A percentile compares a stretch with the other conserved stretches of the same genome.
phyloP scores from a whole-genome alignment of 257 asterid genomes.

The Fraxinus cuspidata region DNA sequence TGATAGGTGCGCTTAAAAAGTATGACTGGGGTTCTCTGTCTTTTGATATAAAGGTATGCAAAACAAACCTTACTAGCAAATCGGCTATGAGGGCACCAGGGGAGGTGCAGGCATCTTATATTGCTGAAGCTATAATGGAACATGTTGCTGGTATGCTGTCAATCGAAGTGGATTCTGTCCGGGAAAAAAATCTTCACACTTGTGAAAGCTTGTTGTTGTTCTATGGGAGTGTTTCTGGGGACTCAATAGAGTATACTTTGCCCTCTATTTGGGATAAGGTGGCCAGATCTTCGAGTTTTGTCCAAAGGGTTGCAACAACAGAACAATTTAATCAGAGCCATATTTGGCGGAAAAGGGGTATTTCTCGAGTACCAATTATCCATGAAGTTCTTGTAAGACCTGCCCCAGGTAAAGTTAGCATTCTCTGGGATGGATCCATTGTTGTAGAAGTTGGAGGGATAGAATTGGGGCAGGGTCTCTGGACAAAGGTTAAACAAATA shows the following conservation, averaged over 20 bases:
- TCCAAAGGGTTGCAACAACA: conserved; percentile 32
- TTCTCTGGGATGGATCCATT: conserved; percentile 64
- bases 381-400: conserved; percentile 38
- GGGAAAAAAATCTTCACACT: conserved; percentile 56
- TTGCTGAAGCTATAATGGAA: conserved; percentile 73
- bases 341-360: conserved; percentile 65
- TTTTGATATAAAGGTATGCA: conserved; percentile 64
- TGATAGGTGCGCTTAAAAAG: conserved; percentile 51
- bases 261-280: conserved; percentile 62
- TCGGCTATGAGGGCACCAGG: conserved; percentile 83
- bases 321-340: conserved; percentile 44
- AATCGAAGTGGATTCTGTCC: conserved; percentile 51
- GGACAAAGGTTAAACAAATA: conserved; percentile 74
- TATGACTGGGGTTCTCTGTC: conserved; percentile 74
- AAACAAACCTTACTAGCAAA: conserved; percentile 66
- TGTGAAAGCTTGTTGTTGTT: conserved; percentile 52
- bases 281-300: conserved; percentile 43
- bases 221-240: conserved; percentile 44
- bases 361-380: conserved; percentile 66
- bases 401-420: conserved; percentile 68
- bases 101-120: conserved; percentile 68
- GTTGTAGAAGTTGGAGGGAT: conserved; percentile 84
- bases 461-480: conserved; percentile 80
- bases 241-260: conserved; percentile 48
- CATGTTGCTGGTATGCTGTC: conserved; percentile 54